These are phyloP conservation scores for Globisporangium solare DNA, from an alignment of 352 stramenopile species.

Conservation along the genomic window DNA sequence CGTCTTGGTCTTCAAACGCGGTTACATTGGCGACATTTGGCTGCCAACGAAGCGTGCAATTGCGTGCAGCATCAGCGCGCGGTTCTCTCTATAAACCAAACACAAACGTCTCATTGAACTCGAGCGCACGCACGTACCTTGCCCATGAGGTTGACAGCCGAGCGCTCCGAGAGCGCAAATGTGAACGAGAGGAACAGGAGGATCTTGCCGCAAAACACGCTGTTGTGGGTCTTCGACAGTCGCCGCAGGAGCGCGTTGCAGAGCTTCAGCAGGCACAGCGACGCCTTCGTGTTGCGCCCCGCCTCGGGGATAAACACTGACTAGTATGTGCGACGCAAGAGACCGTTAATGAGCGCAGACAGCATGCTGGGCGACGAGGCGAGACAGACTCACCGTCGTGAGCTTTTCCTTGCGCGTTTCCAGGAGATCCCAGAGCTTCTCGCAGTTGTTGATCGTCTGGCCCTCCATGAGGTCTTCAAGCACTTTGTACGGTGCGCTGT, in stretches of 20 bases:
- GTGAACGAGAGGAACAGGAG: slow-evolving; percentile 84
- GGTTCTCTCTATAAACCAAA: background rate
- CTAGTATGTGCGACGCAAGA: slow-evolving; percentile 17
- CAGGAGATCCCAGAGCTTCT: slow-evolving; percentile 81
- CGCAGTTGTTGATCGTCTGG: slow-evolving; percentile 82
- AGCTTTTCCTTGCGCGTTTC: slow-evolving; percentile 74
- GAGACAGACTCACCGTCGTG: slow-evolving; percentile 30
- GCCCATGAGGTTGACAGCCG: slow-evolving; percentile 75
- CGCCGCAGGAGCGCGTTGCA: slow-evolving; percentile 83
- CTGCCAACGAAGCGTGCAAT: slow-evolving; percentile 11
- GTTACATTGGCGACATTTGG: slow-evolving; percentile 79
- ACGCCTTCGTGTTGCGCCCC: slow-evolving; percentile 71
- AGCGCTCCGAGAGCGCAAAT: slow-evolving; percentile 81
- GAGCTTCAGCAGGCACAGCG: slow-evolving; percentile 73
- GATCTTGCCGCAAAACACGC: slow-evolving; percentile 87
- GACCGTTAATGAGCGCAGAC: background rate
- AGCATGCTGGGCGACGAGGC: background rate
- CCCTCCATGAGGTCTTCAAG: slow-evolving; percentile 85
- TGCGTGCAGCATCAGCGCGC: background rate
- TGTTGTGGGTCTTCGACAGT: slow-evolving; percentile 87
- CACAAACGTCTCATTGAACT: no score
- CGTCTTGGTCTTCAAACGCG: slow-evolving; percentile 71
- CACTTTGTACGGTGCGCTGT: slow-evolving; percentile 79
- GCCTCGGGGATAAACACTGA: slow-evolving; percentile 59
- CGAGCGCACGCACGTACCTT: slow-evolving; percentile 32